phyloP scores from a whole-genome alignment of 805 yeast genomes.

The Saturnispora sekii region DNA sequence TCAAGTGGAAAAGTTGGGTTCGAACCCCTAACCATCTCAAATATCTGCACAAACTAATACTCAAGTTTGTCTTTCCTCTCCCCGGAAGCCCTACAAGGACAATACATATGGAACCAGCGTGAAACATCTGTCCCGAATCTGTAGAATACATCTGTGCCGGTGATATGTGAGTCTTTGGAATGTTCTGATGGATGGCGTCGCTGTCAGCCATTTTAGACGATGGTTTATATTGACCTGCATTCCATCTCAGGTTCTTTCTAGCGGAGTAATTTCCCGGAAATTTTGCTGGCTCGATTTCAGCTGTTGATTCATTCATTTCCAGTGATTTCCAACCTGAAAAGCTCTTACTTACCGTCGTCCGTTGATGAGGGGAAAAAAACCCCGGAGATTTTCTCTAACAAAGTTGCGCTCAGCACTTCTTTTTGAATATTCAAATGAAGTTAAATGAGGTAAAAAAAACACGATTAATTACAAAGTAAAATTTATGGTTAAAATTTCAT shows the following conservation, averaged over 20 bases:
- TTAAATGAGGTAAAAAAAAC: no score
- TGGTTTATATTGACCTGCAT: constrained; percentile 16
- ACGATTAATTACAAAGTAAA: no score
- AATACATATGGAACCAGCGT: constrained; percentile 89
- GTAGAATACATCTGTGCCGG: constrained; percentile 94
- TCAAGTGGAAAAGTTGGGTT: constrained; percentile 83
- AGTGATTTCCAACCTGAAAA: no score
- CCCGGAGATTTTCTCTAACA: no score
- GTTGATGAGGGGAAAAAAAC: no score
- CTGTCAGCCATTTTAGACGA: constrained; percentile 8
- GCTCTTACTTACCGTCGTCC: no score
- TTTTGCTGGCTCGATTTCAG: constrained; percentile 34
- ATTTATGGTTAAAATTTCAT: no score
- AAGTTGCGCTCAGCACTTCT: no score
- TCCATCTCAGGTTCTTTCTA: constrained; percentile 45
- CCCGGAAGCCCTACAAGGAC: constrained; percentile 92
- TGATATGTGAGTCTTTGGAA: constrained; percentile 56
- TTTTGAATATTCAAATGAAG: no score
- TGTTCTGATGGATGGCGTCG: constrained; percentile 61
- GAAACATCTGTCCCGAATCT: constrained; percentile 84
- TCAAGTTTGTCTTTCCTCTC: constrained; percentile 86
- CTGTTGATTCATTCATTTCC: constrained; percentile 11
- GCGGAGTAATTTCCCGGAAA: constrained; percentile 47
- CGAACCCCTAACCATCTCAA: constrained; percentile 94
- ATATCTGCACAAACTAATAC: constrained; percentile 86